These are phyloP conservation scores for Naganishia vishniacii DNA, from an alignment of 768 basidiomycete genomes.

Conservation along the genomic window DNA sequence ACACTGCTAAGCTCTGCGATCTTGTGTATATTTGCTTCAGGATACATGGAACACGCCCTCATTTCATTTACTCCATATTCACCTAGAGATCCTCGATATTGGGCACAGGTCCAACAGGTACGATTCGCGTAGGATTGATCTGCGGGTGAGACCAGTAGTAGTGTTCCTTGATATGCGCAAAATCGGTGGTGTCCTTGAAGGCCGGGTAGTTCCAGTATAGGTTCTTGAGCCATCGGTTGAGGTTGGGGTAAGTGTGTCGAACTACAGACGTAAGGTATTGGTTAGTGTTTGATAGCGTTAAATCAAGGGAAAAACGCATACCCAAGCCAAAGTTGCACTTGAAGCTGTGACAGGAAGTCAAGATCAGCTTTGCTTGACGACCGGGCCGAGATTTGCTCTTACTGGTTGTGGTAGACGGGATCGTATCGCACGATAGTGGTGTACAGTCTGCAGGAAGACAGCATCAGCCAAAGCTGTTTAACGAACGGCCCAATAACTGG, in stretches of 20 bases:
- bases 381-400: no score
- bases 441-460: conserved; percentile 60
- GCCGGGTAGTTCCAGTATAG: conserved; percentile 86
- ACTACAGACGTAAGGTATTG: conserved; percentile 46
- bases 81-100: conserved; percentile 60
- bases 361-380: neutral
- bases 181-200: conserved; percentile 81
- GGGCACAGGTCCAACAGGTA: conserved; percentile 69
- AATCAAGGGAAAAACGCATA: neutral
- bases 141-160: conserved; percentile 51
- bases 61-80: no score
- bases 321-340: neutral
- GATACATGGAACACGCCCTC: no score
- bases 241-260: conserved; percentile 76
- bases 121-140: conserved; percentile 73
- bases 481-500: conserved; percentile 7
- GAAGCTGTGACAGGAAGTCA: conserved; percentile 37
- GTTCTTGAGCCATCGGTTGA: conserved; percentile 74
- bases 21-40: no score
- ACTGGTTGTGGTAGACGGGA: conserved; percentile 25
- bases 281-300: neutral
- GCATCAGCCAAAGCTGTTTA: conserved; percentile 33
- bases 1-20: no score
- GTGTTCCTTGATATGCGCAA: conserved; percentile 52
- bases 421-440: conserved; percentile 73